Conservation (phyloP, 331 rosid species). For the Malus hybrid region DNA sequence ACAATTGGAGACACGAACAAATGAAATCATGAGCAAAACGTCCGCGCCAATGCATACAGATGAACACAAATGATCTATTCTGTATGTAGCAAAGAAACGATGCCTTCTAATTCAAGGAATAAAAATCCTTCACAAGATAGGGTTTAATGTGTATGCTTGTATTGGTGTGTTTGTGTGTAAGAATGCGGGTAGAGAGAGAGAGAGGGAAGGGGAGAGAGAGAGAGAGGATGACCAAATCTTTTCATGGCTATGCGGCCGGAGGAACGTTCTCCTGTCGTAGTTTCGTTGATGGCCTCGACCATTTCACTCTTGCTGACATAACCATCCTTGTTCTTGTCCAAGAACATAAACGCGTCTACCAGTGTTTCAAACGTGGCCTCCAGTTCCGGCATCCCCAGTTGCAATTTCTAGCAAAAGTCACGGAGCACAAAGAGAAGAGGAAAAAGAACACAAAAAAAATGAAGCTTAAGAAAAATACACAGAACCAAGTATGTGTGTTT, state of each 20-base stretch:
- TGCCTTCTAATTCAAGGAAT: no score
- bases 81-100: no score
- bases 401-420: slow-evolving; percentile 60
- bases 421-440: slow-evolving; percentile 10
- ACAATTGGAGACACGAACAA: not conserved
- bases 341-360: slow-evolving; percentile 85
- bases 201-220: not conserved
- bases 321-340: slow-evolving; percentile 94
- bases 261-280: slow-evolving; percentile 74
- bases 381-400: slow-evolving; percentile 59
- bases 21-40: not conserved
- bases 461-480: not conserved
- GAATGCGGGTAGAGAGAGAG: not conserved
- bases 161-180: not conserved
- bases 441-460: not conserved
- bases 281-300: slow-evolving; percentile 82
- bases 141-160: not conserved
- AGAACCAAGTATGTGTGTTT: not conserved
- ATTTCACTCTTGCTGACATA: slow-evolving; percentile 91
- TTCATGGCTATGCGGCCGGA: slow-evolving; percentile 86
- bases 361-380: slow-evolving; percentile 83
- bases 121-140: no score
- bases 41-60: not conserved
- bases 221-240: slow-evolving; percentile 70
- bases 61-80: not conserved